Evolutionary conservation across 225 moss, liverwort and hornwort species (phyloP).

Genomic region (Thuidium tamariscinum): DNA sequence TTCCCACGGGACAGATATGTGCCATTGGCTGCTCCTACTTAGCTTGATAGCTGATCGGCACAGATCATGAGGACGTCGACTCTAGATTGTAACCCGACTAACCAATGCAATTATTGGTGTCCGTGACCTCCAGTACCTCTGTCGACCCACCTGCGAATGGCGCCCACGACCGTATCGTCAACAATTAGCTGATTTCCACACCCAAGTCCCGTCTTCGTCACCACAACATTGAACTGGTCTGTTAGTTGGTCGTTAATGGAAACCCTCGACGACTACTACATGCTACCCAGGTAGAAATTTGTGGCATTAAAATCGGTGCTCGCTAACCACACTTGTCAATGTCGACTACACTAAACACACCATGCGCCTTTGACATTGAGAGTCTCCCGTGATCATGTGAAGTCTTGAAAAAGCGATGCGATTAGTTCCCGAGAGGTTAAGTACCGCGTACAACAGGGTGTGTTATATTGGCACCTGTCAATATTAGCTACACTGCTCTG

Average conservation of each 20-base stretch:
- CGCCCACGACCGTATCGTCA: conserved; percentile 6
- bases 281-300: neutral
- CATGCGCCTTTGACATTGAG: neutral
- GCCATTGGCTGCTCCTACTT: neutral
- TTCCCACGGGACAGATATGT: neutral
- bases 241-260: neutral
- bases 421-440: neutral
- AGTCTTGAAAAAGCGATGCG: neutral
- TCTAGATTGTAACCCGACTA: neutral
- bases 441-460: neutral
- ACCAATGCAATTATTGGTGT: conserved; percentile 21
- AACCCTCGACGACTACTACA: neutral
- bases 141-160: conserved; percentile 11
- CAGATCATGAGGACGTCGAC: neutral
- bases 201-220: neutral
- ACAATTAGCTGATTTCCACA: neutral
- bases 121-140: neutral
- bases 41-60: neutral
- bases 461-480: neutral
- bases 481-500: neutral
- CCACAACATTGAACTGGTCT: neutral
- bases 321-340: neutral
- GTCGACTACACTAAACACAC: neutral
- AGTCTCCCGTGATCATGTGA: neutral
- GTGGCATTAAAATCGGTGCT: neutral